A percentile compares a stretch with the other conserved stretches of the same genome.
phyloP scores from a whole-genome alignment of 2,329 filamentous ascomycete species.

The Sclerotinia minor region DNA sequence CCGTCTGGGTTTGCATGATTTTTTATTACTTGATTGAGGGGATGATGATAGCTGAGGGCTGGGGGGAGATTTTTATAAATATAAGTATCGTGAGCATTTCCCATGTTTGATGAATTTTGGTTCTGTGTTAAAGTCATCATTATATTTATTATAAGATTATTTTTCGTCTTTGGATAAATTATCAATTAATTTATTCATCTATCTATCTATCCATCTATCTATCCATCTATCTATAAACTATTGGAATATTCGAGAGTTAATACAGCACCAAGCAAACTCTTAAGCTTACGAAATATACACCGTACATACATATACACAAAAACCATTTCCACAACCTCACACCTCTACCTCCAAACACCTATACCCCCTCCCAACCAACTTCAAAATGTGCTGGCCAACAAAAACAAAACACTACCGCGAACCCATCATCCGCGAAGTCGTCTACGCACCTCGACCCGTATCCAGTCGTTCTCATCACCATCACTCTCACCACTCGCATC shows the following conservation, averaged over 20 bases:
- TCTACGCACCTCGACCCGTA: conserved; percentile 14
- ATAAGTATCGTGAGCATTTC: neutral
- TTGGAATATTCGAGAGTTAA: neutral
- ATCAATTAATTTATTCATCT: too few relatives aligned
- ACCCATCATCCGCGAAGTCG: conserved; percentile 11
- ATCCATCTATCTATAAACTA: neutral
- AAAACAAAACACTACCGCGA: conserved; percentile 16
- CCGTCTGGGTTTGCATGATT: neutral
- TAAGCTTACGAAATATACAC: too few relatives aligned
- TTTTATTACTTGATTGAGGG: conserved; percentile 9
- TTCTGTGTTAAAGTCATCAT: too few relatives aligned
- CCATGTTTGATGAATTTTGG: neutral
- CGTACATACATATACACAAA: too few relatives aligned
- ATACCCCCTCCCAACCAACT: too few relatives aligned
- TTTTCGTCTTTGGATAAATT: neutral
- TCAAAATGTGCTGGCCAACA: conserved; percentile 16
- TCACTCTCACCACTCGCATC: neutral
- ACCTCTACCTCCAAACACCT: neutral
- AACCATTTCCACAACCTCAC: too few relatives aligned
- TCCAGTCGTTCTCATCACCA: conserved; percentile 5
- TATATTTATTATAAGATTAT: neutral
- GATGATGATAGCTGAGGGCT: neutral
- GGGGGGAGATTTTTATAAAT: conserved; percentile 12
- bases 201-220: too few relatives aligned
- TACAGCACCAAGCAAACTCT: too few relatives aligned